Evolutionary conservation across 805 yeast genomes (phyloP), one percentile per base, ranked within the genome.

Genomic region (Candida coquimbonensis): DNA sequence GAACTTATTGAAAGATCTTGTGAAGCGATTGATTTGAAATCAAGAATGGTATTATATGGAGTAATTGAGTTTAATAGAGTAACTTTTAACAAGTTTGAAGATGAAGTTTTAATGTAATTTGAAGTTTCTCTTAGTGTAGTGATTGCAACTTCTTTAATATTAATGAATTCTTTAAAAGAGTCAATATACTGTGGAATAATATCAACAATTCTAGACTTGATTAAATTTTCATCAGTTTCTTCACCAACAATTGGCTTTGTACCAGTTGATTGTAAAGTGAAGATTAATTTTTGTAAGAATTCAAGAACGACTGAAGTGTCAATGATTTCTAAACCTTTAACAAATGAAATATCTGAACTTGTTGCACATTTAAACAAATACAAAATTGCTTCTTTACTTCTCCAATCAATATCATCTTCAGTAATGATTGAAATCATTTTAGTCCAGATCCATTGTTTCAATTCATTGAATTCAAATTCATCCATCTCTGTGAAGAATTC

Each of bases 181-280:
- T 76, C 78, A 42, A 83, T 61, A 43, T 77, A 70, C 37, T 72
- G 74, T 2, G 91, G 90, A 19, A 81, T 50, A 34, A 75, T 49
- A 19, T 83, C 54, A 21, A 81, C 65, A 1, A 71, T 57, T 56
- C 89, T 65, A 0, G 80, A 60, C 16, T 67, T 60, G 3, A 82
- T 67, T 21, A 80, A 63, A 12, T 67, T 62, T 24, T 65, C 61
- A 5, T 53, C 31, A n/a, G 32, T 27, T 21, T 36, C 40, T 16
- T 42, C 44, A 16, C 17, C 31, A 14, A 24, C 9, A 7, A 33
- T 24, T 24, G 36, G 34, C 17, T 13, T n/a, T 14, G 9, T 16
- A 7, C 24, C n/a, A 11, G 35, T 9, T 19, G 29, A 19, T 16
- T 36, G 21, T 21, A 42, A 36, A 21, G 1, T 36, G 3, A 27